A percentile compares a stretch with the other conserved stretches of the same genome.
These are phyloP conservation scores for Hypoxylon perforatum DNA, from an alignment of 495 filamentous ascomycete genomes.

Conservation along the genomic window DNA sequence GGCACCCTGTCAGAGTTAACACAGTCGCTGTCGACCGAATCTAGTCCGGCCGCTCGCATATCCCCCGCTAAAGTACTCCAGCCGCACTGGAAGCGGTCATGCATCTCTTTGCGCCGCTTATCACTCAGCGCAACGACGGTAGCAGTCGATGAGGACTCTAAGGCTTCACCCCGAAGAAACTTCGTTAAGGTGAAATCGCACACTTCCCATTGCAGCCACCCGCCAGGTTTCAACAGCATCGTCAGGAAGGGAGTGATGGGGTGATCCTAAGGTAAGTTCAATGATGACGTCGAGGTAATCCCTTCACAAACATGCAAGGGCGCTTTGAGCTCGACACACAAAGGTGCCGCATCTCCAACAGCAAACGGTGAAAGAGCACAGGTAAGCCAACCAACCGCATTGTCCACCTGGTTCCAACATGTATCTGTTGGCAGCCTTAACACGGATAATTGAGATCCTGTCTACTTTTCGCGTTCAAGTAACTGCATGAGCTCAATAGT, in stretches of 20 bases:
- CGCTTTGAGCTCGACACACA: too few species aligned
- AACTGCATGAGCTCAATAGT: too few species aligned
- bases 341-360: too few species aligned
- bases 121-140: background rate
- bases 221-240: slow-evolving; percentile 40
- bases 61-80: slow-evolving; percentile 4
- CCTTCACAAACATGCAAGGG: too few species aligned
- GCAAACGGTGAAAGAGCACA: too few species aligned
- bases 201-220: slow-evolving; percentile 45
- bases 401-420: too few species aligned
- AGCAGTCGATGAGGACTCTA: background rate
- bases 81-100: slow-evolving; percentile 6
- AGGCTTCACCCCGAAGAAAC: background rate
- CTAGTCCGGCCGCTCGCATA: slow-evolving; percentile 13
- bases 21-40: slow-evolving; percentile 3
- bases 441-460: too few species aligned
- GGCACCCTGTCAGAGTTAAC: slow-evolving; percentile 16
- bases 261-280: too few species aligned
- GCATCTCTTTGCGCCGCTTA: background rate
- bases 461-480: too few species aligned
- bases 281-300: too few species aligned
- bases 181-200: slow-evolving; percentile 8
- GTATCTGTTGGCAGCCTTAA: too few species aligned
- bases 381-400: too few species aligned
- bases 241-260: slow-evolving; percentile 16